These are phyloP conservation scores for Anisodus tanguticus DNA, from an alignment of 257 asterid genomes.

Conservation along the genomic window DNA sequence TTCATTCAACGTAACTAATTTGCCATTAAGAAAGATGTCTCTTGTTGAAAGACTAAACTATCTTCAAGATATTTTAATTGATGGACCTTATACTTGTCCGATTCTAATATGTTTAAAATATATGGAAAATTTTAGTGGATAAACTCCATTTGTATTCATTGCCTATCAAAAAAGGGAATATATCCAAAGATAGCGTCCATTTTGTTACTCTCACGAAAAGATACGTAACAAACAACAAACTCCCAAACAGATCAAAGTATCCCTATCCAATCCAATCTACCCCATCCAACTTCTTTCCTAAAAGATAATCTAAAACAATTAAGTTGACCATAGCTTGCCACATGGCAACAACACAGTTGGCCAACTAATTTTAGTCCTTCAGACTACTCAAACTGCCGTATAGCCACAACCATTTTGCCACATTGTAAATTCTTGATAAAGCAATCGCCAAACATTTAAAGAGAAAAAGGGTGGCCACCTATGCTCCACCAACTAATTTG, in stretches of 20 bases:
- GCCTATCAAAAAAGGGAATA: neutral
- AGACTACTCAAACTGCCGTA: slow-evolving; percentile 40
- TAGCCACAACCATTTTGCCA: slow-evolving; percentile 52
- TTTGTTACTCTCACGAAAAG: neutral
- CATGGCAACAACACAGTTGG: slow-evolving; percentile 34
- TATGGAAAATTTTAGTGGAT: slow-evolving; percentile 16
- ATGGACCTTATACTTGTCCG: slow-evolving; percentile 8
- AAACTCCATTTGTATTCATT: neutral
- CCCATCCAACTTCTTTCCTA: neutral
- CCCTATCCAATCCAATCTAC: slow-evolving; percentile 33
- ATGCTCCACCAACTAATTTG: slow-evolving; percentile 66
- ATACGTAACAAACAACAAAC: slow-evolving; percentile 29
- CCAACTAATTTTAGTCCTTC: slow-evolving; percentile 40
- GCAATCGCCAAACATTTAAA: slow-evolving; percentile 48
- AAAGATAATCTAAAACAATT: slow-evolving; percentile 1
- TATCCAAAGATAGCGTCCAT: neutral
- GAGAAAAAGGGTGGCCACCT: slow-evolving; percentile 22
- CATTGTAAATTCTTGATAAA: slow-evolving; percentile 57
- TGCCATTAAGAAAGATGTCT: neutral
- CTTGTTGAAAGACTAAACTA: neutral
- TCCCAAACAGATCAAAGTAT: slow-evolving; percentile 49
- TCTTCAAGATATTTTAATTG: neutral
- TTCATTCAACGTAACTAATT: neutral
- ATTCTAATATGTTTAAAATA: neutral
- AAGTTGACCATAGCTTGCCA: slow-evolving; percentile 37